Evolutionary conservation across 2,329 filamentous ascomycete species (phyloP).

Genomic region (Pseudogymnoascus sp.): DNA sequence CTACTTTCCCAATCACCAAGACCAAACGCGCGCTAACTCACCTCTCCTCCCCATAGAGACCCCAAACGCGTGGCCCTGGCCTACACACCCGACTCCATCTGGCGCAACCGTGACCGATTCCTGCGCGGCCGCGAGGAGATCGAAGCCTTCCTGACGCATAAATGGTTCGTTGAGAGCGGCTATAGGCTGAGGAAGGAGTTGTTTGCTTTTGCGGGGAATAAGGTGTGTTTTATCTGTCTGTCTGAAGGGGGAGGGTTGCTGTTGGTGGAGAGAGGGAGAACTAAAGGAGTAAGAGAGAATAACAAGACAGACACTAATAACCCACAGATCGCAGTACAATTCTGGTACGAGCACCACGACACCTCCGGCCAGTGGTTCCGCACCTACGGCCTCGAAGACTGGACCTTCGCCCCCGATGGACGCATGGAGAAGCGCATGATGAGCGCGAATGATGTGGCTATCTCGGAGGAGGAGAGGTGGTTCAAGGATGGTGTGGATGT

Average conservation of each 20-base stretch:
- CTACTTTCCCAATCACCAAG: not conserved
- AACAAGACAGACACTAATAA: not conserved
- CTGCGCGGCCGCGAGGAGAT: slow-evolving; percentile 61
- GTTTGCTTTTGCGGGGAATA: slow-evolving; percentile 66
- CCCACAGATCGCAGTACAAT: slow-evolving; percentile 68
- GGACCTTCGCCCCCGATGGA: slow-evolving; percentile 64
- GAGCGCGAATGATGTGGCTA: slow-evolving; percentile 65
- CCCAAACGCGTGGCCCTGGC: slow-evolving; percentile 30
- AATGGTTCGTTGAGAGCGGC: slow-evolving; percentile 64
- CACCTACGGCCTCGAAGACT: slow-evolving; percentile 78
- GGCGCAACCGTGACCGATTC: slow-evolving; percentile 70
- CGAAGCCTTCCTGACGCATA: slow-evolving; percentile 57
- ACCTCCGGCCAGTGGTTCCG: slow-evolving; percentile 67
- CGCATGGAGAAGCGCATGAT: slow-evolving; percentile 68
- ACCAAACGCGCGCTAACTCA: not conserved
- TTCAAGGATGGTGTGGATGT: slow-evolving; percentile 63
- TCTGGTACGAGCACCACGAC: slow-evolving; percentile 72
- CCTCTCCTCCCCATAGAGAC: not conserved
- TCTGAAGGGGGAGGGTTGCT: not conserved
- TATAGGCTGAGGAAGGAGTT: slow-evolving; percentile 77
- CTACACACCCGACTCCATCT: slow-evolving; percentile 69
- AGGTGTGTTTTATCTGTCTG: slow-evolving; percentile 28
- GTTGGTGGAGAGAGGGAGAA: not conserved
- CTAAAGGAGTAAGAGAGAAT: too few relatives aligned
- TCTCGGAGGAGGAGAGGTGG: slow-evolving; percentile 56